These are phyloP conservation scores for Phialophora chinensis DNA, from an alignment of 2,329 filamentous ascomycete genomes.

Conservation along the genomic window DNA sequence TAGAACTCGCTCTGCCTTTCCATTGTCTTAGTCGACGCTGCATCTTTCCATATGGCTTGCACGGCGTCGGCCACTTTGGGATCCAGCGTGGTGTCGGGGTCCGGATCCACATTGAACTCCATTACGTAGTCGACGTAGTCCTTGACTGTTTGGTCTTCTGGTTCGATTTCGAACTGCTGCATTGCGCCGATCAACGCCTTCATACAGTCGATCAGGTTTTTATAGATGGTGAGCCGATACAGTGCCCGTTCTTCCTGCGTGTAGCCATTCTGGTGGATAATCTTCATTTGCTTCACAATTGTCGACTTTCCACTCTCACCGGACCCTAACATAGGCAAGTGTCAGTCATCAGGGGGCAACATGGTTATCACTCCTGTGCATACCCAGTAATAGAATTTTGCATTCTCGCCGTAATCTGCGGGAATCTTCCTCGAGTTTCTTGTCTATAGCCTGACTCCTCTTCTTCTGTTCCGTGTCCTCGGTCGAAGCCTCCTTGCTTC, in stretches of 20 bases:
- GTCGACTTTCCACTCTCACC: constrained; percentile 99
- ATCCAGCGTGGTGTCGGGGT: constrained; percentile 85
- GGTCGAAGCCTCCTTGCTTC: constrained; percentile 75
- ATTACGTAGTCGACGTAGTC: constrained; percentile 79
- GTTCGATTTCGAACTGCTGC: constrained; percentile 86
- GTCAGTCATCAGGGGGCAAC: constrained; percentile 28
- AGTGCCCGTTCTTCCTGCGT: constrained; percentile 90
- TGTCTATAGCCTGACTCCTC: constrained; percentile 94
- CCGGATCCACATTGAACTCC: constrained; percentile 87
- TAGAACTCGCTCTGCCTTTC: constrained; percentile 98
- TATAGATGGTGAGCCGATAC: constrained; percentile 96
- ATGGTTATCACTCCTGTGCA: constrained; percentile 33
- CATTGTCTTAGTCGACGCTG: constrained; percentile 79
- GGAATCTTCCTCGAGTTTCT: constrained; percentile 90
- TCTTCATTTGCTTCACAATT: constrained; percentile 99
- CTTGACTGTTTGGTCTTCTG: constrained; percentile 72
- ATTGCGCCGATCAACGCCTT: constrained; percentile 92
- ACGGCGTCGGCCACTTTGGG: constrained; percentile 81
- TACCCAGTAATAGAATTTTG: constrained; percentile 96
- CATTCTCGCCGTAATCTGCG: constrained; percentile 93
- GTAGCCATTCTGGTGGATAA: constrained; percentile 98
- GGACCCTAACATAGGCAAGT: constrained; percentile 67
- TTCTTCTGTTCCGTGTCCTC: constrained; percentile 94
- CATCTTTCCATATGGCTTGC: constrained; percentile 86
- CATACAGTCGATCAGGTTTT: constrained; percentile 95